Evolutionary conservation across 2,329 filamentous ascomycete genomes (phyloP).

Genomic region (Monilinia fructigena): DNA sequence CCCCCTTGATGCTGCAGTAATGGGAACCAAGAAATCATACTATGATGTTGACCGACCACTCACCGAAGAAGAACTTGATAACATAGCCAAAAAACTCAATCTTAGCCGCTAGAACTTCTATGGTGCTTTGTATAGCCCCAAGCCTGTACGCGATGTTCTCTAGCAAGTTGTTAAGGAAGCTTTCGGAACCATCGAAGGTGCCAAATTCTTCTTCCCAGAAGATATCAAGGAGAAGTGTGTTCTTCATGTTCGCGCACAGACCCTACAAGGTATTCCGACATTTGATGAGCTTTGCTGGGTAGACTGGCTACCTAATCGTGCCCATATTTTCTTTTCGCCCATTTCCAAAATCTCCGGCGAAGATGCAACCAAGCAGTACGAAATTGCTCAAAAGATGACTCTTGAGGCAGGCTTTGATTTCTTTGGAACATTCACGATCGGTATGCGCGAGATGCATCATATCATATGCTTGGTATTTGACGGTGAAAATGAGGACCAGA

Average conservation of each 20-base stretch:
- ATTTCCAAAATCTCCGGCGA: constrained; percentile 50
- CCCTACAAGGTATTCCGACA: constrained; percentile 36
- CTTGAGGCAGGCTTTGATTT: constrained; percentile 51
- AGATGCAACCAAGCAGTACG: constrained; percentile 48
- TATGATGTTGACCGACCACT: constrained; percentile 40
- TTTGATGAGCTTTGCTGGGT: constrained; percentile 44
- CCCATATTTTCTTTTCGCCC: constrained; percentile 53
- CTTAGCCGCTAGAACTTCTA: constrained; percentile 50
- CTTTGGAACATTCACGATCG: constrained; percentile 51
- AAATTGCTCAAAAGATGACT: constrained; percentile 43
- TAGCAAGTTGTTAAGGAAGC: constrained; percentile 38
- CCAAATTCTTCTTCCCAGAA: constrained; percentile 38
- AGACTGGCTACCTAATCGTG: constrained; percentile 53
- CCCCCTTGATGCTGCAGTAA: constrained; percentile 39
- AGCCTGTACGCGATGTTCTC: constrained; percentile 39
- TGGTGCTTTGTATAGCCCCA: constrained; percentile 44
- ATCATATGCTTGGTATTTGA: constrained; percentile 56
- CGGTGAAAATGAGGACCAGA: constrained; percentile 43
- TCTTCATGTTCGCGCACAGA: constrained; percentile 38
- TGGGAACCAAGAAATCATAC: constrained; percentile 43
- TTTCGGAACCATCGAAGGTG: constrained; percentile 38
- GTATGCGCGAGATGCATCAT: constrained; percentile 53
- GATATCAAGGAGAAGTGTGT: constrained; percentile 36
- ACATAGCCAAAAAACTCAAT: constrained; percentile 44
- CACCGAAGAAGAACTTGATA: constrained; percentile 44